Percentiles rank a stretch among this genome's conserved stretches.
phyloP scores from a whole-genome alignment of 768 basidiomycete species.

The Boletus subparvulus region DNA sequence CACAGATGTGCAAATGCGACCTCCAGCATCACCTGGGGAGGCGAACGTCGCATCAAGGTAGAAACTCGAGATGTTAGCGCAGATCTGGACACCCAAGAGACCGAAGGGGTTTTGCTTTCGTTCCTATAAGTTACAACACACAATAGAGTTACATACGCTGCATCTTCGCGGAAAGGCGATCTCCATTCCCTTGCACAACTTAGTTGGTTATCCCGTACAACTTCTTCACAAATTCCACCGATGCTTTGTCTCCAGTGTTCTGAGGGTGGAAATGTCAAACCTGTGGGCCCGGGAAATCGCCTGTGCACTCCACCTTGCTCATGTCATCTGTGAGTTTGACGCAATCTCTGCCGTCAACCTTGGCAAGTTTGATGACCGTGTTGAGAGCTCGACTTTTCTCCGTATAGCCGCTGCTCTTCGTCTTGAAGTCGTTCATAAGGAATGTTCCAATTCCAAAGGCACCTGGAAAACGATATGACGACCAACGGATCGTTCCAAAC shows the following conservation, averaged over 20 bases:
- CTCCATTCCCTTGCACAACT: not conserved
- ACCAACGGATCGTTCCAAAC: not conserved
- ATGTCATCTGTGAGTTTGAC: conserved; percentile 94
- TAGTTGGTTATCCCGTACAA: conserved; percentile 10
- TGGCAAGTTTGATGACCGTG: conserved; percentile 91
- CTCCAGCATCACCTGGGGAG: conserved; percentile 52
- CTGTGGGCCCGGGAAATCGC: not conserved
- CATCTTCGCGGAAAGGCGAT: not conserved
- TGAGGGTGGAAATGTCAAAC: conserved; percentile 20
- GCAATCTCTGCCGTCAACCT: conserved; percentile 71
- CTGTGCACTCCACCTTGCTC: conserved; percentile 55
- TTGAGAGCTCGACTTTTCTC: conserved; percentile 81
- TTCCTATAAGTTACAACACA: conserved; percentile 2
- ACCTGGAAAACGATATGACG: conserved; percentile 42
- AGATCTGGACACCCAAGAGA: conserved; percentile 48
- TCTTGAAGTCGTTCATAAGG: conserved; percentile 84
- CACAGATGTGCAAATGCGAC: conserved; percentile 49
- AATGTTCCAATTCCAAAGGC: conserved; percentile 94
- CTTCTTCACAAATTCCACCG: conserved; percentile 57
- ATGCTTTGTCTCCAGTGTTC: conserved; percentile 69
- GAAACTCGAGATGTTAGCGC: conserved; percentile 32
- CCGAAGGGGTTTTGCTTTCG: conserved; percentile 43
- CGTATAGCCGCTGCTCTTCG: conserved; percentile 40
- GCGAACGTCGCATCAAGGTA: not conserved
- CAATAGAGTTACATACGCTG: not conserved